phyloP scores from a whole-genome alignment of 768 basidiomycete species.

The Mycena epipterygia region DNA sequence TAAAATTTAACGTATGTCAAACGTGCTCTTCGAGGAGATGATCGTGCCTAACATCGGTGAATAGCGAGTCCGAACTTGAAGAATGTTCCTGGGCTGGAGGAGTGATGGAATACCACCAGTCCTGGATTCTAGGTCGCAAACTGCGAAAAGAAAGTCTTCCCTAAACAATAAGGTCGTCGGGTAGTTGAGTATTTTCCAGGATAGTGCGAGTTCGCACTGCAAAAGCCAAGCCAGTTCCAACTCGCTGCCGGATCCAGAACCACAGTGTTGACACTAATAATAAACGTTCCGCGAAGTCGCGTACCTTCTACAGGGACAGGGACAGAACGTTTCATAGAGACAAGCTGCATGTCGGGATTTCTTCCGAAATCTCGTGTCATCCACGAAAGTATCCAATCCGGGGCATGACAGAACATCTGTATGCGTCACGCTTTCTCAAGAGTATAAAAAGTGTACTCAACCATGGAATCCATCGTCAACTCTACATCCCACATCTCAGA shows the following conservation, averaged over 20 bases:
- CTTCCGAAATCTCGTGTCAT: constrained; percentile 4
- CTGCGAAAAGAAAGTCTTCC: constrained; percentile 7
- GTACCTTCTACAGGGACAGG: constrained; percentile 3
- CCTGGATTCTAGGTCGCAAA: neutral
- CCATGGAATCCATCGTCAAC: constrained; percentile 14
- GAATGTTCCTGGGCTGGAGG: constrained; percentile 1
- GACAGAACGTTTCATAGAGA: neutral
- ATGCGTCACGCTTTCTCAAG: constrained; percentile 5
- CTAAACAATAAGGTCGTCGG: neutral
- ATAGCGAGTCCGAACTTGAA: constrained; percentile 10
- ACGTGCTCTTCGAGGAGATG: neutral
- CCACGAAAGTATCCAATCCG: constrained; percentile 5
- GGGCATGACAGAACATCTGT: constrained; percentile 5
- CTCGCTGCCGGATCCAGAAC: constrained; percentile 5
- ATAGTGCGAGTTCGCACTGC: neutral
- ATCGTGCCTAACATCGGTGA: constrained; percentile 11
- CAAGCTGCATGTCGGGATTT: constrained; percentile 12
- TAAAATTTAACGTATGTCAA: neutral
- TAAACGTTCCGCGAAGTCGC: neutral
- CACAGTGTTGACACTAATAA: neutral
- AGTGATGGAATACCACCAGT: constrained; percentile 5
- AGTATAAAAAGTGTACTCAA: constrained; percentile 6
- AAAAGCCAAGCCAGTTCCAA: constrained; percentile 2
- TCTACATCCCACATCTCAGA: constrained; percentile 12
- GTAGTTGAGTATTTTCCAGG: constrained; percentile 1